These are phyloP conservation scores for Trametes villosa DNA, from an alignment of 768 basidiomycete species.

Conservation along the genomic window DNA sequence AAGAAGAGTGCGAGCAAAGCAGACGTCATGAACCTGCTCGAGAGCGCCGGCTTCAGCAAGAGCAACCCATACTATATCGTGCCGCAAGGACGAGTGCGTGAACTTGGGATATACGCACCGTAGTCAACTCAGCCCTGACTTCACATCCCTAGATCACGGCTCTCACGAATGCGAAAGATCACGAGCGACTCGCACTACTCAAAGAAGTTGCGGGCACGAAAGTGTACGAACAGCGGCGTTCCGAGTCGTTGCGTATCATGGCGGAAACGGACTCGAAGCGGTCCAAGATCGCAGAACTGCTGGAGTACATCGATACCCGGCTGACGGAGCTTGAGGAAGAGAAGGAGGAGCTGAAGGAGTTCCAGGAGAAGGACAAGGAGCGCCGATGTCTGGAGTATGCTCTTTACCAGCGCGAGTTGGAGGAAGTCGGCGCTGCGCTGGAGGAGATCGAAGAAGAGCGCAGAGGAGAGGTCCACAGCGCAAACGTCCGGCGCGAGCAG, in stretches of 20 bases:
- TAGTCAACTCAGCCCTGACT: neutral
- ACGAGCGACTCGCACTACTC: slow-evolving; percentile 88
- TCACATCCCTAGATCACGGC: slow-evolving; percentile 74
- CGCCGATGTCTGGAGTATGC: slow-evolving; percentile 94
- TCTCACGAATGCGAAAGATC: slow-evolving; percentile 95
- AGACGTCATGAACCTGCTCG: slow-evolving; percentile 96
- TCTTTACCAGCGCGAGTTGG: slow-evolving; percentile 86
- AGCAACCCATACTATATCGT: slow-evolving; percentile 99
- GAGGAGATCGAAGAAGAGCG: slow-evolving; percentile 88
- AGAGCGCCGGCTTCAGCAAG: slow-evolving; percentile 96
- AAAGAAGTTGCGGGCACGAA: slow-evolving; percentile 99
- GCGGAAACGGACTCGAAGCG: slow-evolving; percentile 94
- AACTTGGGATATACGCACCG: neutral
- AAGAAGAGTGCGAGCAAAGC: slow-evolving; percentile 95
- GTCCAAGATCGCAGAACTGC: slow-evolving; percentile 85
- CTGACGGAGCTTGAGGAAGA: slow-evolving; percentile 94
- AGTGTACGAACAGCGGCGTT: slow-evolving; percentile 92
- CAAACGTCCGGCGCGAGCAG: slow-evolving; percentile 81
- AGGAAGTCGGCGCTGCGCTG: slow-evolving; percentile 84
- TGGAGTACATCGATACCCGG: slow-evolving; percentile 90
- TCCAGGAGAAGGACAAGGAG: slow-evolving; percentile 94
- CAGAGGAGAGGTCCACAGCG: slow-evolving; percentile 78
- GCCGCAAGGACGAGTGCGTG: slow-evolving; percentile 89
- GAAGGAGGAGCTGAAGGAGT: slow-evolving; percentile 97
- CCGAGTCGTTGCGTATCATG: slow-evolving; percentile 96